These are phyloP conservation scores for Zygoascus sp. DNA, from an alignment of 1,139 yeast genomes.

Conservation along the genomic window DNA sequence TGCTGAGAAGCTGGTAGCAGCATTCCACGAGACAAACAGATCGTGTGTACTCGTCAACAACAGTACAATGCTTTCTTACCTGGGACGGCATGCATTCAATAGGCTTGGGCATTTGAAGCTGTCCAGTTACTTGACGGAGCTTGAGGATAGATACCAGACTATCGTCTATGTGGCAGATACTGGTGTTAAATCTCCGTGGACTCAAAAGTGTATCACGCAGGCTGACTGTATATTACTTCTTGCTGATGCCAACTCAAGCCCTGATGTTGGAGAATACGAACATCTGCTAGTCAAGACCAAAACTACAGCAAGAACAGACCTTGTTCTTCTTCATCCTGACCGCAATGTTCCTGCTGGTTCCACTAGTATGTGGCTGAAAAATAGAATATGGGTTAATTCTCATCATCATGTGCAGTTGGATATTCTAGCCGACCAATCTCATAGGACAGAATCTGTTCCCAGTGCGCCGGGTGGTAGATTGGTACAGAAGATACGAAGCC, in stretches of 20 bases:
- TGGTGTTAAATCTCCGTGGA: constrained; percentile 80
- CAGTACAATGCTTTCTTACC: constrained; percentile 68
- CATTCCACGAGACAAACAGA: constrained; percentile 68
- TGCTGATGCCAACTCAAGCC: constrained; percentile 51
- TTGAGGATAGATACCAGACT: constrained; percentile 84
- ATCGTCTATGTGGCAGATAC: constrained; percentile 88
- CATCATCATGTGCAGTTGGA: constrained; percentile 77
- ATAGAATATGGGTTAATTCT: constrained; percentile 83
- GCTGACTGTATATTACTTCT: constrained; percentile 73
- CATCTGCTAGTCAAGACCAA: constrained; percentile 65
- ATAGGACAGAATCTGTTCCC: constrained; percentile 5
- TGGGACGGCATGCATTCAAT: constrained; percentile 93
- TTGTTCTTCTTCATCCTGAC: constrained; percentile 79
- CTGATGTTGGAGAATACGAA: constrained; percentile 83
- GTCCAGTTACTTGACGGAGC: constrained; percentile 82
- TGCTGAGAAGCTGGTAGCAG: constrained; percentile 65
- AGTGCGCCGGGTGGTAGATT: constrained; percentile 19
- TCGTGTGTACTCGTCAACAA: constrained; percentile 76
- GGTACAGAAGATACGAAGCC: constrained; percentile 25
- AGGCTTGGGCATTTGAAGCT: constrained; percentile 79
- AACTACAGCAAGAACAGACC: constrained; percentile 84
- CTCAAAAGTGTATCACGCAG: constrained; percentile 85
- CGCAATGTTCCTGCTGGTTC: constrained; percentile 78
- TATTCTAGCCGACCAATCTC: neutral
- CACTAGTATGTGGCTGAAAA: constrained; percentile 79